Evolutionary conservation across 1,139 yeast species (phyloP), one percentile per base, ranked within the genome.

Genomic region (Spathaspora sp.): DNA sequence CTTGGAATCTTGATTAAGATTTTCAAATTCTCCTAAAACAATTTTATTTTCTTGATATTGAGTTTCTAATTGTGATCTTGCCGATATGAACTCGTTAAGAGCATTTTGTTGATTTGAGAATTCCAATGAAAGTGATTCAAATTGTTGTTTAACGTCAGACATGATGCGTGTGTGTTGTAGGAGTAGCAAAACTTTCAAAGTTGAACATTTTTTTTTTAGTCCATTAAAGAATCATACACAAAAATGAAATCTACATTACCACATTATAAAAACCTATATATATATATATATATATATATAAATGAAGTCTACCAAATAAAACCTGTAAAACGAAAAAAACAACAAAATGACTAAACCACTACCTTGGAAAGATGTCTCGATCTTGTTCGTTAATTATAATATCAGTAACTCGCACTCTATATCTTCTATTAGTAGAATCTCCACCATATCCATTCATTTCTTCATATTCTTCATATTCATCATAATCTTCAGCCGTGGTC

Each of bases 1-100:
- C 56, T 86, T 87, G 15, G 95, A 77, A 38, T 67, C 70, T 42
- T 76, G 81, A 53, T 80, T 73, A 52, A 90, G 68, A 44, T 68
- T 65, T 17, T 75, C 79, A 58, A 93, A 87, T 65, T 93, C 98
- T 36, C 81, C 83, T 57, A 84, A 75, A n/a, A 93, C 99, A 44
- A 93, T 90, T 60, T 84, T 85, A 67, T 91, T 91, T 65, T 93
- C 99, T 65, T 93, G 98, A 56, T 68, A 78, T 62, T 86, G 95
- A 0, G 93, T 85, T 59, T 86, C 95, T 39, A 86, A 70, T 57
- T 81, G 78, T 45, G 86, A 87, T 60, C 95, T 78, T 7, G 86
- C 79, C 4, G 76, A 66, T 40, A 84, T 70, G 29, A 81, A 67
- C 44, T 80, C 85, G 49, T 68, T 68, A 49, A 74, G 55, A 38